phyloP scores from a whole-genome alignment of 345 rosid species.

The Ceriops zippeliana region DNA sequence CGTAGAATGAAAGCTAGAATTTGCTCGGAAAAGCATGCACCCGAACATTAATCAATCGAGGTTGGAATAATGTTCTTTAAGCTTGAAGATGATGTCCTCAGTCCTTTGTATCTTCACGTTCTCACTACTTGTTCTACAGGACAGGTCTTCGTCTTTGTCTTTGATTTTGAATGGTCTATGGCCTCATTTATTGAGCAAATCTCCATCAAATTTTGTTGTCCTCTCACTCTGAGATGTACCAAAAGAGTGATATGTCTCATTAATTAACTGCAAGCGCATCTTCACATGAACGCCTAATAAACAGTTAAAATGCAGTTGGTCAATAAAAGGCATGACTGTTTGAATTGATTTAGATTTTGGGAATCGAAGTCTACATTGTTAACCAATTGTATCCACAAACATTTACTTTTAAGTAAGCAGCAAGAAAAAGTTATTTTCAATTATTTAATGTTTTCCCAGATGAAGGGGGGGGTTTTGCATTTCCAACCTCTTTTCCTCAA shows the following conservation, averaged over 20 bases:
- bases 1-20: not conserved
- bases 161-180: conserved; percentile 7
- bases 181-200: conserved; percentile 16
- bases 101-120: not conserved
- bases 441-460: too few relatives aligned
- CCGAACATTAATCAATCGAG: too few relatives aligned
- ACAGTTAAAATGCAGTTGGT: conserved; percentile 20
- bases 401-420: too few relatives aligned
- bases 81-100: too few relatives aligned
- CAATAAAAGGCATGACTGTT: not conserved
- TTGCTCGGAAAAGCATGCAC: not conserved
- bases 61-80: too few relatives aligned
- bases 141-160: conserved; percentile 13
- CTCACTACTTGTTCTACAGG: conserved; percentile 1
- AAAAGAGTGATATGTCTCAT: conserved; percentile 21
- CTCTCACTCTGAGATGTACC: conserved; percentile 28
- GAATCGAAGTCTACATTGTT: not conserved
- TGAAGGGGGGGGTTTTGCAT: too few relatives aligned
- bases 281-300: conserved; percentile 29
- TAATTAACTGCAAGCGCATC: conserved; percentile 16
- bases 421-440: too few relatives aligned
- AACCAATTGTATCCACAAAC: not conserved
- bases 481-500: too few relatives aligned
- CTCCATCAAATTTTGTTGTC: conserved; percentile 23
- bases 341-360: not conserved